Percentiles rank a stretch among this genome's conserved stretches.
Evolutionary conservation across 192 early-diverging fungal species (phyloP).

Genomic region (Radiomyces spectabilis): DNA sequence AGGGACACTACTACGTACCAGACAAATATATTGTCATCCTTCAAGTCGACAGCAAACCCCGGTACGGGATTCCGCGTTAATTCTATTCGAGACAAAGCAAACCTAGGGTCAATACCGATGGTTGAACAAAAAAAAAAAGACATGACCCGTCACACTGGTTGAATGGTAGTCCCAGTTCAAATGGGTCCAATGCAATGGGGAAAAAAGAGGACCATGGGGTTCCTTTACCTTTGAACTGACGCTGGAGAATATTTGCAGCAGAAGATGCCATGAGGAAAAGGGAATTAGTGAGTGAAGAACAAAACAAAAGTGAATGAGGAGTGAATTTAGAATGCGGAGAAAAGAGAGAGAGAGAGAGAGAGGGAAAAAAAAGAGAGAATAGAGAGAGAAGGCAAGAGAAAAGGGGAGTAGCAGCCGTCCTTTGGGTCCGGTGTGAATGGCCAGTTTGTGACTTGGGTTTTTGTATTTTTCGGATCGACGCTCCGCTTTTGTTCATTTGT

Average conservation of each 20-base stretch:
- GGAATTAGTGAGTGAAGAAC: background rate
- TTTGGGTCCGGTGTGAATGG: too few species aligned
- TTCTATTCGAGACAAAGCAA: slow-evolving; percentile 11
- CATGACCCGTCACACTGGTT: background rate
- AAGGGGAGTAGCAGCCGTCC: too few species aligned
- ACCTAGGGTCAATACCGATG: too few species aligned
- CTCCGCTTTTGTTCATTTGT: too few species aligned
- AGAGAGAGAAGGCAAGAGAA: background rate
- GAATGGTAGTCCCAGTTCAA: too few species aligned
- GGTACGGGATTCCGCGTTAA: slow-evolving; percentile 38
- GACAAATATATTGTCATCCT: slow-evolving; percentile 35
- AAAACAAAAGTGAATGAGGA: background rate
- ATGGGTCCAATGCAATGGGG: too few species aligned
- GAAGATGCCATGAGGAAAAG: slow-evolving; percentile 13
- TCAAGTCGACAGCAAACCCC: slow-evolving; percentile 42
- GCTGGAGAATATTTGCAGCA: slow-evolving; percentile 38
- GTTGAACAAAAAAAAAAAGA: background rate
- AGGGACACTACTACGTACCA: slow-evolving; percentile 30
- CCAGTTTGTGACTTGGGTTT: too few species aligned
- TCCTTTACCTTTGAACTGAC: slow-evolving; percentile 39
- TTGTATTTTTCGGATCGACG: too few species aligned
- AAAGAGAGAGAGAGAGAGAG: background rate
- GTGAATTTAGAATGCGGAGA: background rate
- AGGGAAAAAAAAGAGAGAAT: background rate
- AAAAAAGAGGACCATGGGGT: background rate